Base-by-base conservation (phyloP, 306 rosid genomes). In the Prunus campanulata region DNA sequence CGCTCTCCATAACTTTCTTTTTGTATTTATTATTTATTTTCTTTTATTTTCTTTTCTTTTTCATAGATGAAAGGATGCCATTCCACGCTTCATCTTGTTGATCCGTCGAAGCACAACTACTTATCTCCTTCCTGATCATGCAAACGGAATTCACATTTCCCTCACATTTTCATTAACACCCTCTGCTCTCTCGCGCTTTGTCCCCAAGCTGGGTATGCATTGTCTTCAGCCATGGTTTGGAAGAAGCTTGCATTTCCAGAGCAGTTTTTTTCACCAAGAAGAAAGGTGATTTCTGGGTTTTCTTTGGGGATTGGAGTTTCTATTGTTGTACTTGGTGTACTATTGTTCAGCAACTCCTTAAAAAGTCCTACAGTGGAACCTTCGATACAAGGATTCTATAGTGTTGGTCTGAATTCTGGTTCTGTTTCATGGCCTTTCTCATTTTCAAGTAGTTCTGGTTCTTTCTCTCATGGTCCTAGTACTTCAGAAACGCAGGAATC, bases 261-360 rank as follows among this genome's bases (percentile, higher is more conserved):
- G 74, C 86, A 80, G 77, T 72, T 88, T 66, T 29, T 70, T 19
- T 83, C 86, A 13, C 83, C 82, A n/a, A 83, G 78, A 75, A 89
- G 90, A 63, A 91, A 88, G 69, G 74, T 92, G 1, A 48, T 87
- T 72, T 93, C 97, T 59, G 90, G 97, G 52, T 88, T 92, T 75
- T 84, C 87, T 79, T 86, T 92, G 57, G 93, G 96, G 29, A 55
- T 89, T 75, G 86, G 79, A 47, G 81, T 80, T 78, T 89, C 93
- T 66, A 68, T 96, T 24, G 8, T 86, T 76, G 48, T 91, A 59
- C 70, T 90, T 27, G 76, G 82, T 22, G 42, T 88, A 14, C 71
- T 88, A 29, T 84, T 82, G 3, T 83, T 92, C 18, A 80, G 76
- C 55, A 68, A 52, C 27, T 88, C 89, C 4, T 61, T 83, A 29